Percentiles rank a stretch among this genome's conserved stretches.
phyloP scores from a whole-genome alignment of 2,329 filamentous ascomycete genomes.

The Fragosphaeria purpurea region DNA sequence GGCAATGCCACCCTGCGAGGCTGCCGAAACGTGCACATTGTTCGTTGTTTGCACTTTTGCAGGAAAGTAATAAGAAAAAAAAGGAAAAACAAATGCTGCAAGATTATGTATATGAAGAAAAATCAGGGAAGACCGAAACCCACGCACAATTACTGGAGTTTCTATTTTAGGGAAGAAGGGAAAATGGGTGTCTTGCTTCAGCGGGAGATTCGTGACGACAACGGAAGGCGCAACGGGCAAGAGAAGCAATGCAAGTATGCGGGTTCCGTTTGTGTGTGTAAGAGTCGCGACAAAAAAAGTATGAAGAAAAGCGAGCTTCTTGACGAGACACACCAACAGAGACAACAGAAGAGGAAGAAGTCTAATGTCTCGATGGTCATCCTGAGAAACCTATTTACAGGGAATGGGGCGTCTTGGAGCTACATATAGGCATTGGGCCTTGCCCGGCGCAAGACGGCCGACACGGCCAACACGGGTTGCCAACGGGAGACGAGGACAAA shows the following conservation, averaged over 20 bases:
- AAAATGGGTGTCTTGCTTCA: no score
- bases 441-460: no score
- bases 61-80: not conserved
- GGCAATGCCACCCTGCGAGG: not conserved
- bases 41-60: not conserved
- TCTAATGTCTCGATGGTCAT: not conserved
- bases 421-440: no score
- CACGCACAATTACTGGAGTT: not conserved
- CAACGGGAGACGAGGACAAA: no score
- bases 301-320: constrained; percentile 2
- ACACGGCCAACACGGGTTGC: no score
- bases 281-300: not conserved
- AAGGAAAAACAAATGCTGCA: not conserved
- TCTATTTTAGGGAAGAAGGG: no score
- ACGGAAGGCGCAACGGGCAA: no score
- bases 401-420: no score
- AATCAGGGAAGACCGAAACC: constrained; percentile 4
- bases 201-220: no score
- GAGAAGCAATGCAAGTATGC: no score
- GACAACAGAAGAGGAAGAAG: not conserved
- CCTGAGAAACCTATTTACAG: not conserved
- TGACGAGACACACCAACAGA: not conserved
- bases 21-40: constrained; percentile 6
- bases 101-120: not conserved
- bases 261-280: no score